Evolutionary conservation across 805 yeast species (phyloP).

Genomic region (Zygoascus flipseniorum): DNA sequence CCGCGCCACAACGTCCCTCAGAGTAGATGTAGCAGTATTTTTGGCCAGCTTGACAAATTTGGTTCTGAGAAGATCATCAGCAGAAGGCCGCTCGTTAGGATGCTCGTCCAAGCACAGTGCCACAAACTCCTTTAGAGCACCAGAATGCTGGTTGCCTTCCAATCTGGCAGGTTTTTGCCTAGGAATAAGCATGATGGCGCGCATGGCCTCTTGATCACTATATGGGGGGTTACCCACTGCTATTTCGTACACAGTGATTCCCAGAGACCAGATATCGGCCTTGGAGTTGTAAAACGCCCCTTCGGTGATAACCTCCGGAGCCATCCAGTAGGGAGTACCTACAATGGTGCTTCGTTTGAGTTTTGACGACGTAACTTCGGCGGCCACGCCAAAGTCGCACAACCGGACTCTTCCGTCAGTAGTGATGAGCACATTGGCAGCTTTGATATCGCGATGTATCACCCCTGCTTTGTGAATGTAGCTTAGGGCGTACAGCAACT

Average conservation of each 20-base stretch:
- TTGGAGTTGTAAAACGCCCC: slow-evolving; percentile 46
- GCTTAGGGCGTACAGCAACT: slow-evolving; percentile 64
- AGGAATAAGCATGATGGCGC: slow-evolving; percentile 91
- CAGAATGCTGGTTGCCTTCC: slow-evolving; percentile 79
- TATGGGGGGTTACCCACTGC: slow-evolving; percentile 98
- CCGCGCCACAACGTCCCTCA: slow-evolving; percentile 64
- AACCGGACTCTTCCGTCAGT: slow-evolving; percentile 85
- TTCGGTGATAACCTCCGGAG: slow-evolving; percentile 39
- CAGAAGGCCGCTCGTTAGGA: slow-evolving; percentile 78
- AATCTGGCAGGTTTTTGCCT: slow-evolving; percentile 90
- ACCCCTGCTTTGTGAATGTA: slow-evolving; percentile 84
- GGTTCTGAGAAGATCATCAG: slow-evolving; percentile 73
- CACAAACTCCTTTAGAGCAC: slow-evolving; percentile 72
- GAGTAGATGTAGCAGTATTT: slow-evolving; percentile 45
- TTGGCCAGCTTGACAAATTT: slow-evolving; percentile 61
- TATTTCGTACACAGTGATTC: slow-evolving; percentile 87
- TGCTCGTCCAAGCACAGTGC: slow-evolving; percentile 91
- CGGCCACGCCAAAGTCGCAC: slow-evolving; percentile 98
- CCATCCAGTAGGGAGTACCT: slow-evolving; percentile 52
- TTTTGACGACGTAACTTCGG: slow-evolving; percentile 68
- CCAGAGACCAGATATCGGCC: slow-evolving; percentile 97
- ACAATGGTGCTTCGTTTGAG: slow-evolving; percentile 90
- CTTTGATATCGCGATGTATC: slow-evolving; percentile 92
- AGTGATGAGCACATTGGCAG: slow-evolving; percentile 86
- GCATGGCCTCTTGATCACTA: slow-evolving; percentile 85